Evolutionary conservation across 1,284 basidiomycete genomes (phyloP).

Genomic region (Rhodotorula glutinis): DNA sequence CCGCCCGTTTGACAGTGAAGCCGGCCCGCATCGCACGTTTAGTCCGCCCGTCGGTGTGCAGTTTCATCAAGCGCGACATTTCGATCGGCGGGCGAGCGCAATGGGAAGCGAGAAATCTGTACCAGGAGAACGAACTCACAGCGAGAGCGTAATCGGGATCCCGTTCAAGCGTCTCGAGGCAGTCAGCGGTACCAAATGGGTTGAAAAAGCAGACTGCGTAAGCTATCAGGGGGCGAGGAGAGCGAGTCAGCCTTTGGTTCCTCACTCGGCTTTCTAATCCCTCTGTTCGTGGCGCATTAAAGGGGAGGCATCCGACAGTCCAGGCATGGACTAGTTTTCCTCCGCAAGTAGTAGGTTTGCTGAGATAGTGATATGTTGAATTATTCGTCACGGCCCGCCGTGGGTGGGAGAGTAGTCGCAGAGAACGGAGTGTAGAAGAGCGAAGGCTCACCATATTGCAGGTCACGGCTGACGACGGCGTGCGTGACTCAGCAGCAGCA

Average conservation of each 20-base stretch:
- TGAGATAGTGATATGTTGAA: conserved; percentile 33
- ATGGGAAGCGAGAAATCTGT: no score
- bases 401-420: background rate
- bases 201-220: no score
- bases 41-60: conserved; percentile 33
- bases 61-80: conserved; percentile 26
- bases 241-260: no score
- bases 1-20: conserved; percentile 25
- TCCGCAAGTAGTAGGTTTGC: conserved; percentile 27
- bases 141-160: no score
- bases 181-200: no score
- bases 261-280: no score
- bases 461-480: background rate
- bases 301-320: conserved; percentile 24
- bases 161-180: no score
- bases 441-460: background rate
- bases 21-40: conserved; percentile 18
- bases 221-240: no score
- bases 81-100: no score
- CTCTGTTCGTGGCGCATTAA: no score
- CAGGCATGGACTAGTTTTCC: conserved; percentile 26
- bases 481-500: no score
- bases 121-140: no score
- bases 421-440: background rate
- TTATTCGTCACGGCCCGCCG: conserved; percentile 18